Percentiles rank a stretch among this genome's conserved stretches.
These are phyloP conservation scores for Neopestalotiopsis rosae DNA, from an alignment of 2,329 filamentous ascomycete species.

Conservation along the genomic window DNA sequence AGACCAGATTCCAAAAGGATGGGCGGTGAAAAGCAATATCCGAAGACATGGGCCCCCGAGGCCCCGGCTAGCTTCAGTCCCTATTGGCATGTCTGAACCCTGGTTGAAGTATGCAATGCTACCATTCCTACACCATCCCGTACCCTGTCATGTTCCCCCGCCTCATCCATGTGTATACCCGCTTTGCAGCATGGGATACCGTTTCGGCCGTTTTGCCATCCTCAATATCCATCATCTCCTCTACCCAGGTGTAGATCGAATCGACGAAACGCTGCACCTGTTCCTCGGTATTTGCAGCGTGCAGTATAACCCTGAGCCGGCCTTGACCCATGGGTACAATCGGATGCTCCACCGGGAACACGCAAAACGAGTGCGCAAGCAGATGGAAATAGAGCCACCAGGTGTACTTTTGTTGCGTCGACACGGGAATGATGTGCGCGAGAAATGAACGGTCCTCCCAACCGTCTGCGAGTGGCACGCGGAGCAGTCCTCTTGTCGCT, in stretches of 20 bases:
- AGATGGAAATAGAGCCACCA: constrained; percentile 33
- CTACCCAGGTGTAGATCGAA: constrained; percentile 36
- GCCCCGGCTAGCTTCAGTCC: background rate
- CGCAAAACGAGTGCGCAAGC: constrained; percentile 25
- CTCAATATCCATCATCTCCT: constrained; percentile 37
- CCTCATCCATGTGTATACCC: constrained; percentile 24
- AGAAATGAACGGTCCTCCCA: constrained; percentile 29
- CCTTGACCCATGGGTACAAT: constrained; percentile 44
- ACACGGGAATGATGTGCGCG: constrained; percentile 37
- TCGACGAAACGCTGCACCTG: constrained; percentile 39
- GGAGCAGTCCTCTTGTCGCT: constrained; percentile 31
- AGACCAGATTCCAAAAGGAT: background rate
- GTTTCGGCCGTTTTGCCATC: constrained; percentile 20
- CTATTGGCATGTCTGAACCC: background rate
- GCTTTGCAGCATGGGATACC: constrained; percentile 25
- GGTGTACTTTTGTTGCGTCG: constrained; percentile 30
- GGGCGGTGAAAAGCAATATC: background rate
- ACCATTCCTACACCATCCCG: background rate
- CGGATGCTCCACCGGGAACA: constrained; percentile 41
- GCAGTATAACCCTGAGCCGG: constrained; percentile 45
- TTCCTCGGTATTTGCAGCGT: constrained; percentile 44
- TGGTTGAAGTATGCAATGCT: background rate
- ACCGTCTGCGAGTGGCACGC: constrained; percentile 33
- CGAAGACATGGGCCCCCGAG: background rate
- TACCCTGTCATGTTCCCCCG: constrained; percentile 5